Evolutionary conservation across 306 rosid genomes (phyloP), one percentile per base, ranked within the genome.

Genomic region (Cajanus cajan): DNA sequence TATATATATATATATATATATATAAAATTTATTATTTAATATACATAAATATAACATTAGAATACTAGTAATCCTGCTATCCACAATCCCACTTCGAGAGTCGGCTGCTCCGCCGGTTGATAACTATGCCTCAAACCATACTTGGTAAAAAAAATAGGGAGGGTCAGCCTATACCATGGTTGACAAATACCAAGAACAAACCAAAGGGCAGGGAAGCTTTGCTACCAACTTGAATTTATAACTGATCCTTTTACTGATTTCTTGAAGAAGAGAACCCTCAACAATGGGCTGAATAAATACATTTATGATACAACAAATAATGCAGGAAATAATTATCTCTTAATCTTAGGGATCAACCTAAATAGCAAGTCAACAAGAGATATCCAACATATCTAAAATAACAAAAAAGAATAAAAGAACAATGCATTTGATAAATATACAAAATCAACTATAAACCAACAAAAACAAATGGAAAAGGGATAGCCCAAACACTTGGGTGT

Each of bases 381-480:
- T 19, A 52, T 52, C 61, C 19, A 52, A 19, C 14, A 3, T 8
- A 19, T 21, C 28, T 4, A 52, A 19, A 18, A 52, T 52, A 52
- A 52, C 13, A 52, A 1, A 8, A 16, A 51, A 52, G n/a, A 18
- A 19, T 18, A 18, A 1, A 16, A 50, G 24, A 50, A 50, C 21
- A 9, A 3, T 19, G 31, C 61, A 52, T 52, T 19, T 52, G 14
- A 52, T 52, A 18, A 52, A 19, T 52, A 52, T 8, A 8, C 61
- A 52, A 52, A 7, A 52, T 19, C 14, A 52, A 52, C 31, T 52
- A 21, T 4, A 52, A 41, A 21, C 52, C 40, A 69, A 40, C n/a
- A 33, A 79, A 21, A 81, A 57, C 18, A 74, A 80, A 24, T n/a
- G 41, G 70, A 40, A 61, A 75, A 34, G 33, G 65, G 71, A 41